phyloP scores from a whole-genome alignment of 2,329 filamentous ascomycete genomes.

The Fonsecaea nubica region DNA sequence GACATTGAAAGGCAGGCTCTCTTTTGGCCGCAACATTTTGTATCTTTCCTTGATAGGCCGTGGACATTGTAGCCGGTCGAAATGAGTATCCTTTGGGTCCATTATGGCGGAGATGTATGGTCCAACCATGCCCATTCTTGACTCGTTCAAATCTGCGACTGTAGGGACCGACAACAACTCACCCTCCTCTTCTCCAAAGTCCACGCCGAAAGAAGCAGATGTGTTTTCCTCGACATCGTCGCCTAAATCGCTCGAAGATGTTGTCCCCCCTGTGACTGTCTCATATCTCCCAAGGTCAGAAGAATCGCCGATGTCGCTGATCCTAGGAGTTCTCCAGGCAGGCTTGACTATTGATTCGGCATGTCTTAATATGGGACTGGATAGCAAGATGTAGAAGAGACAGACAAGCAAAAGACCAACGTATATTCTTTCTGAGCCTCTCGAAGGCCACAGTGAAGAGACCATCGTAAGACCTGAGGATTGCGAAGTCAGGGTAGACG shows the following conservation, averaged over 20 bases:
- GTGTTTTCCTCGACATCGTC: background rate
- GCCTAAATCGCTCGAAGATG: background rate
- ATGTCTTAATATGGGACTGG: conserved; percentile 9
- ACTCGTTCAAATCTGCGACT: conserved; percentile 12
- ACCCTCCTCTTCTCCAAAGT: background rate
- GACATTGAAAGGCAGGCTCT: background rate
- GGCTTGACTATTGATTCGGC: background rate
- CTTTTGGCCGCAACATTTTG: conserved; percentile 2
- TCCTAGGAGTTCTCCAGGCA: background rate
- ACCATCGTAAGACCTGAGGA: conserved; percentile 8
- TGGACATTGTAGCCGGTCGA: conserved; percentile 22
- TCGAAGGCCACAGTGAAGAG: conserved; percentile 1
- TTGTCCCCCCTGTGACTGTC: background rate
- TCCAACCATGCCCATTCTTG: conserved; percentile 4
- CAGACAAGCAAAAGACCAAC: conserved; percentile 9
- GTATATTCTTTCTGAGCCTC: conserved; percentile 14
- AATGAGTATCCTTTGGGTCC: conserved; percentile 16
- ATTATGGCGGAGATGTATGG: conserved; percentile 26
- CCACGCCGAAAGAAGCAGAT: background rate
- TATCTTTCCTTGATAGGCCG: conserved; percentile 11
- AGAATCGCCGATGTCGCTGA: background rate
- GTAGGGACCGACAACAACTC: background rate
- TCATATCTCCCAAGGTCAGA: background rate
- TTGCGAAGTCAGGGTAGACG: background rate
- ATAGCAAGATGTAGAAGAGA: conserved; percentile 16